Base-by-base conservation (phyloP, 352 stramenopile species). In the Blastocystis sp. region DNA sequence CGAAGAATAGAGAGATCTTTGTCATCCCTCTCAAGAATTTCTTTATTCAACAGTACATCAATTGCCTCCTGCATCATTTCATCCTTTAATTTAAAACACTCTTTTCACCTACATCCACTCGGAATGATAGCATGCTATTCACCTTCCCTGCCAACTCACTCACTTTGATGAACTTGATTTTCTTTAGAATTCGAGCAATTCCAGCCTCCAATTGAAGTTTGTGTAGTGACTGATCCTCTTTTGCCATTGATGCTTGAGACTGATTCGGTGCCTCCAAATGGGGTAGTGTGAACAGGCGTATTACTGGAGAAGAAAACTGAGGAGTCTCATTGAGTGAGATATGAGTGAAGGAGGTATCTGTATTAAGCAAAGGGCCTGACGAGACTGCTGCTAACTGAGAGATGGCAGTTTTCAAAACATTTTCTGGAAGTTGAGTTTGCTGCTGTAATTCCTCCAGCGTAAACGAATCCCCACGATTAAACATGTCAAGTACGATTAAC, bases 161-260 rank as follows among this genome's bases (percentile, higher is more conserved):
- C 90, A 98, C 96, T 59, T 93, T 94, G 7, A 98, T 90, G 50
- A 94, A 95, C 92, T 98, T 98, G 69, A 96, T 94, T n/a, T 96
- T 92, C 93, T 99, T 99, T 96, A 99, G 99, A 90, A 99, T 98
- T 79, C 97, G 94, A 54, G 99, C 97, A 89, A 99, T 97, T 6
- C 95, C 95, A 23, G 97, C 96, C 90, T 98, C 95, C 23, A 91
- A 75, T 70, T 91, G 20, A 11, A 47, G 53, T 20, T 43, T 37
- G 13, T 80, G 70, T n/a, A 62, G 7, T 23, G 29, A 13, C 13
- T 20, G 53, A 41, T 61, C 55, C 43, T 80, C 70, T 34, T 80
- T 45, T n/a, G 37, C 4, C 8, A 47, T 23, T 0, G 50, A 23
- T 7, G 70, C 39, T 11, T 45, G 9, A 9, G 43, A 26, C 50